Conservation (phyloP, 1,139 yeast species). For the Suhomyces terraborum region DNA sequence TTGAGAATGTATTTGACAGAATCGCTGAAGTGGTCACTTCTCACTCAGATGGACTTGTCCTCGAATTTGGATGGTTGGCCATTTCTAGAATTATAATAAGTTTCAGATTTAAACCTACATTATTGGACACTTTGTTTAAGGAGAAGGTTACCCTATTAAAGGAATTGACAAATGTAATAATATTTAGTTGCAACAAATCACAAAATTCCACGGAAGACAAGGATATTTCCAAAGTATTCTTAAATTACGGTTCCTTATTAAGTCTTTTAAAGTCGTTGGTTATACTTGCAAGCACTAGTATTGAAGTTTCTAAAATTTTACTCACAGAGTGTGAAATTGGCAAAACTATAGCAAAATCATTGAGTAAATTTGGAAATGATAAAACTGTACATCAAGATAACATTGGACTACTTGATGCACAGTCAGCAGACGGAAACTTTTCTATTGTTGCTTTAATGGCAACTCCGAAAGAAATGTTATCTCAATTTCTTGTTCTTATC, state of each 20-base stretch:
- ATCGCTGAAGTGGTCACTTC: slow-evolving; percentile 63
- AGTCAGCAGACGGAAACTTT: slow-evolving; percentile 1
- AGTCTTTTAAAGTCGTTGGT: slow-evolving; percentile 47
- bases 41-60: slow-evolving; percentile 61
- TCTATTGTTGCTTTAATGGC: slow-evolving; percentile 74
- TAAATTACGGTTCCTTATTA: slow-evolving; percentile 36
- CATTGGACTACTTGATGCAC: slow-evolving; percentile 18
- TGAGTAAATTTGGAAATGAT: slow-evolving; percentile 39
- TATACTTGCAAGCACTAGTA: slow-evolving; percentile 39
- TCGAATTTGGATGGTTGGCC: slow-evolving; percentile 69
- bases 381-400: slow-evolving; percentile 2
- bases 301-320: slow-evolving; percentile 42
- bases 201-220: slow-evolving; percentile 18
- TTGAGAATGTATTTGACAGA: slow-evolving; percentile 60
- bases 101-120: slow-evolving; percentile 46
- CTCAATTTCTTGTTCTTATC: slow-evolving; percentile 57
- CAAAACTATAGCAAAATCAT: slow-evolving; percentile 43
- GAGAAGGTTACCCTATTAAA: slow-evolving; percentile 28
- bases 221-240: slow-evolving; percentile 23
- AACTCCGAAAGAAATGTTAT: slow-evolving; percentile 66
- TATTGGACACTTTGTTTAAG: slow-evolving; percentile 49
- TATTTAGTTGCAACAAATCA: slow-evolving; percentile 33
- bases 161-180: slow-evolving; percentile 31
- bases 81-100: slow-evolving; percentile 63
- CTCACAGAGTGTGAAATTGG: slow-evolving; percentile 46